Conservation (phyloP, 441 rosid genomes). For the Cnidoscolus chayamansa region DNA sequence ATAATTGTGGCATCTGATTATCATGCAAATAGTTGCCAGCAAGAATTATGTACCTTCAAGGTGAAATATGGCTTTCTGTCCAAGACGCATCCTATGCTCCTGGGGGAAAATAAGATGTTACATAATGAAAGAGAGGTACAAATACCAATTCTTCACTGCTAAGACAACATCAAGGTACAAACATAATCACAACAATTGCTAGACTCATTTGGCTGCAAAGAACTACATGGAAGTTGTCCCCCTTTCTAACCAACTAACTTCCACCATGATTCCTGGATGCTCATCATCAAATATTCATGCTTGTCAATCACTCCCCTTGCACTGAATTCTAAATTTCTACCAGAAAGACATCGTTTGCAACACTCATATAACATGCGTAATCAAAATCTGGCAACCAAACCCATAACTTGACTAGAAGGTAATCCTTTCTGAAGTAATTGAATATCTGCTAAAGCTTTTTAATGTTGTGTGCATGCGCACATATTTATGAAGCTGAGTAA, state of each 20-base stretch:
- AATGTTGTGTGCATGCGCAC: not conserved
- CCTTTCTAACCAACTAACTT: not conserved
- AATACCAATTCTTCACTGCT: not conserved
- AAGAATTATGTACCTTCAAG: constrained; percentile 65
- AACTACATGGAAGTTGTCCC: constrained; percentile 2
- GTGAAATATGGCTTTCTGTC: constrained; percentile 94
- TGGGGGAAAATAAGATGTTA: constrained; percentile 28
- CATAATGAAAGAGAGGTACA: not conserved
- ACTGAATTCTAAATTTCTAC: not conserved
- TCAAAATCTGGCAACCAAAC: not conserved
- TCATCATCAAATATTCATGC: not conserved
- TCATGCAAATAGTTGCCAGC: constrained; percentile 9
- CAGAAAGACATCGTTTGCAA: not conserved
- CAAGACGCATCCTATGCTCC: constrained; percentile 88
- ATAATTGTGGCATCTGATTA: not conserved
- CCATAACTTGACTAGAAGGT: not conserved
- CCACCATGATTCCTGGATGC: not conserved
- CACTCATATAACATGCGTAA: not conserved
- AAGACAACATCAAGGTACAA: not conserved
- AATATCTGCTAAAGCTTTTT: not conserved
- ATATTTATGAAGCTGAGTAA: not conserved
- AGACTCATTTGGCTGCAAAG: not conserved
- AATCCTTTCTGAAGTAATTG: not conserved
- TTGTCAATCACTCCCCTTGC: not conserved
- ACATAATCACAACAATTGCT: not conserved